Conservation (phyloP, 768 basidiomycete species). For the Tylopilus balloui region DNA sequence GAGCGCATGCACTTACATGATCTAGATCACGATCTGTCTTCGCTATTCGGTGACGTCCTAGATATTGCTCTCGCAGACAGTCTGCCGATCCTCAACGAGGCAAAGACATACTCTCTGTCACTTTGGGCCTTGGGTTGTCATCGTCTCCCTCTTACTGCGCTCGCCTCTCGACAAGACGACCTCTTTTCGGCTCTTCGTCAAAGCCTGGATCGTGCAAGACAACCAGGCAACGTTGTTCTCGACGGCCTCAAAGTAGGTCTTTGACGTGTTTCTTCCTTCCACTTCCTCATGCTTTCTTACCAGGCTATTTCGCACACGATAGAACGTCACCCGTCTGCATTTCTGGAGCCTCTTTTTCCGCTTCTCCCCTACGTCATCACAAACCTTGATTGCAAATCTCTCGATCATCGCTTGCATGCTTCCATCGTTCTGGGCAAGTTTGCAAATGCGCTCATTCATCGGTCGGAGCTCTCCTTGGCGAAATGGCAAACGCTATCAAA, state of each 20-base stretch:
- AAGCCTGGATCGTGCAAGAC: conserved; percentile 31
- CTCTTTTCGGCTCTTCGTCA: conserved; percentile 36
- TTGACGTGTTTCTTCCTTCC: not conserved
- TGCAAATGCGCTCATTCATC: conserved; percentile 27
- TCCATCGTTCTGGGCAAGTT: conserved; percentile 22
- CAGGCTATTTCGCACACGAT: conserved; percentile 27
- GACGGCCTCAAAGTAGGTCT: conserved; percentile 30
- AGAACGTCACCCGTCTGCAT: conserved; percentile 10
- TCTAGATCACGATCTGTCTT: conserved; percentile 41
- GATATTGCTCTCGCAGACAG: conserved; percentile 34
- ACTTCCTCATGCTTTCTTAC: conserved; percentile 1
- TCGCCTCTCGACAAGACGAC: conserved; percentile 30
- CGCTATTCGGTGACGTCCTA: conserved; percentile 44
- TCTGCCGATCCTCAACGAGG: conserved; percentile 37
- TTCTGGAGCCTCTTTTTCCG: conserved; percentile 18
- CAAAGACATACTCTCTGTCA: conserved; percentile 45
- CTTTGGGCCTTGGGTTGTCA: conserved; percentile 50
- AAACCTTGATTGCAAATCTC: conserved; percentile 12
- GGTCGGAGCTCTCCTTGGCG: conserved; percentile 30
- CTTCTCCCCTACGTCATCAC: conserved; percentile 21
- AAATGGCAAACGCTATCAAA: conserved; percentile 26
- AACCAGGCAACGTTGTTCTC: conserved; percentile 11
- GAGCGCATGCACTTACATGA: not conserved
- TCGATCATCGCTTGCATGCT: conserved; percentile 20
- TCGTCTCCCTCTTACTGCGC: conserved; percentile 40